Evolutionary conservation across 2,329 filamentous ascomycete species (phyloP), one percentile per base, ranked within the genome.

Genomic region (Neopestalotiopsis sp.): DNA sequence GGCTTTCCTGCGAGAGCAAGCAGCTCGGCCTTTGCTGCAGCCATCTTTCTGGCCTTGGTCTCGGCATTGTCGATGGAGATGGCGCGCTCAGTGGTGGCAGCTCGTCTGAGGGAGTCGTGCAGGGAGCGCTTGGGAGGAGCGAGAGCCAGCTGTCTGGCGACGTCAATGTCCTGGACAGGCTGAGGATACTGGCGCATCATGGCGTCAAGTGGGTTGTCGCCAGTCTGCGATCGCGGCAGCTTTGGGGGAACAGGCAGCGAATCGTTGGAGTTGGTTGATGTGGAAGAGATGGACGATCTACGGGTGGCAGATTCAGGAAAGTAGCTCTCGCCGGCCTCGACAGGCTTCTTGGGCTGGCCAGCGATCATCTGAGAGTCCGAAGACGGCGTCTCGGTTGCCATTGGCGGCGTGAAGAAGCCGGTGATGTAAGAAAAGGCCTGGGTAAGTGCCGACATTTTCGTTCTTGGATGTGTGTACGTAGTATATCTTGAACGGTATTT

Each of bases 11-110:
- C 74, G 17, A 75, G 72, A 30, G 79, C 79, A 17, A 84, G 80
- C 17, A 88, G 78, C 42, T 85, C 80, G 69, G 75, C 78, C 81
- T 88, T 89, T 34, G 80, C 81, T 45, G 81, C 80, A 66, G 85
- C 84, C 52, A 88, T 79, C 60, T 83, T 81, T 69, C 75, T 76
- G 17, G 77, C 76, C 52, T 80, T 78, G 69, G 77, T 75, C 60
- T 81, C 81, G 60, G 78, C 75, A 69, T 78, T 74, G 49, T 77
- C 71, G 20, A 78, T 74, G 13, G 61, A 67, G 10, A 45, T 52
- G 42, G 66, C 63, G 14, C 40, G 56, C 7, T 70, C 60, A 7
- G 59, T 38, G n/a, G 68, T 66, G 17, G 74, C 75, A 4, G 74
- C 74, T 60, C 75, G 75, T 68, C 72, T 68, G 9, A 79, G 66